These are phyloP conservation scores for Przewalskia tangutica DNA, from an alignment of 257 asterid genomes.

Conservation along the genomic window DNA sequence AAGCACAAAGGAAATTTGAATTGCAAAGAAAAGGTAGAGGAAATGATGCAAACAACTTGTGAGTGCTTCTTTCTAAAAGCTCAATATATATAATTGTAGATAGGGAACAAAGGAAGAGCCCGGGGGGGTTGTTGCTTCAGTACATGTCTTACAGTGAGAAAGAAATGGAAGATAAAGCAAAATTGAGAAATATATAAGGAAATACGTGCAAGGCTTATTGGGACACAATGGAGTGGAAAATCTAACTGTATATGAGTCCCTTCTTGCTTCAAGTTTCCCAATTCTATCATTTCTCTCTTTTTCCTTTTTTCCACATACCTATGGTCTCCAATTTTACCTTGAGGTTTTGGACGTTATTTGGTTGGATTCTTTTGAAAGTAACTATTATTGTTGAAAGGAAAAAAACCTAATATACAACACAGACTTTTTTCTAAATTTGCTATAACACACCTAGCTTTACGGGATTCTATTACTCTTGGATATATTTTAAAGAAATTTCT, in stretches of 20 bases:
- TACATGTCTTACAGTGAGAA: background rate
- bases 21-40: background rate
- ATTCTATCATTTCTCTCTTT: background rate
- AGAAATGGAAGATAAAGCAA: background rate
- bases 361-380: no score
- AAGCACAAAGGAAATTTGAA: background rate
- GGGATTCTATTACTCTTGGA: no score
- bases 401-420: no score
- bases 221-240: slow-evolving; percentile 46
- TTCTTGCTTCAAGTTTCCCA: slow-evolving; percentile 1
- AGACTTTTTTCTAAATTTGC: no score
- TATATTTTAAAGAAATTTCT: no score
- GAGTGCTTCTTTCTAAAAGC: background rate
- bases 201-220: slow-evolving; percentile 7
- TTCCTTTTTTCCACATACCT: background rate
- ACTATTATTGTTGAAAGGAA: no score
- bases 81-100: slow-evolving; percentile 17
- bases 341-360: background rate
- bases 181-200: background rate
- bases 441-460: no score
- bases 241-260: background rate
- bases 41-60: background rate
- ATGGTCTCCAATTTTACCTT: background rate
- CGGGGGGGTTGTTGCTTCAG: background rate
- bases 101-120: slow-evolving; percentile 3